Base-by-base conservation (phyloP, 805 yeast species). In the Candida sphagnicola region DNA sequence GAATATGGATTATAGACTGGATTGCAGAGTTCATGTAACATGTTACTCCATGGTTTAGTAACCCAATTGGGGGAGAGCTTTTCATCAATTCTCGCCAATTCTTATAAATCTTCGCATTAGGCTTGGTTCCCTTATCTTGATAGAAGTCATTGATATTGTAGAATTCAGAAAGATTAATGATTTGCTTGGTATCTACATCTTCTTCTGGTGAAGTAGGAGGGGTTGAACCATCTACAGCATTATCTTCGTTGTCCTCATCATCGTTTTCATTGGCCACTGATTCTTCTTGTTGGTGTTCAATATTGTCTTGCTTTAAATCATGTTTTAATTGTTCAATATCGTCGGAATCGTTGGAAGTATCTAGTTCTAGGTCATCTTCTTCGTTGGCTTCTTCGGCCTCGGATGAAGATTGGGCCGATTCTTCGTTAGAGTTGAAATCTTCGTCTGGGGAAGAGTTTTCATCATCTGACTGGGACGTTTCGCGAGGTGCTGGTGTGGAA, bases 1-100 rank as follows among this genome's bases (percentile, higher is more conserved):
- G 97, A 14, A 89, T 79, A 54, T 91, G 99, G 25, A 90, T 63
- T 70, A 93, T 65, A 1, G 95, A 81, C 65, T 91, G 98, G 18
- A 93, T 81, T 1, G 97, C 97, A 5, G 96, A 83, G 60, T 93
- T 91, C 77, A 91, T 90, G 64, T 91, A 91, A 59, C 99, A 91
- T 3, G 98, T 91, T 33, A 93, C 98, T 29, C 97, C 97, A 49
- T 84, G 90, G 60, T 91, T 91, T 35, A 85, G 61, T 35, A 91
- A 67, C 0, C 99, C 99, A 18, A 73, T 58, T 2, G 82, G 78
- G n/a, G 82, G 82, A 25, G 73, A 72, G 28, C 62, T 53, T 3
- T 60, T 58, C 11, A 65, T 57, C 38, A 75, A 62, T 37, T 71
- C 74, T n/a, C 75, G 58, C 90, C 96, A 89, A 41, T 79, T 80